Base-by-base conservation (phyloP, 768 basidiomycete genomes). In the Mrakia frigida region DNA sequence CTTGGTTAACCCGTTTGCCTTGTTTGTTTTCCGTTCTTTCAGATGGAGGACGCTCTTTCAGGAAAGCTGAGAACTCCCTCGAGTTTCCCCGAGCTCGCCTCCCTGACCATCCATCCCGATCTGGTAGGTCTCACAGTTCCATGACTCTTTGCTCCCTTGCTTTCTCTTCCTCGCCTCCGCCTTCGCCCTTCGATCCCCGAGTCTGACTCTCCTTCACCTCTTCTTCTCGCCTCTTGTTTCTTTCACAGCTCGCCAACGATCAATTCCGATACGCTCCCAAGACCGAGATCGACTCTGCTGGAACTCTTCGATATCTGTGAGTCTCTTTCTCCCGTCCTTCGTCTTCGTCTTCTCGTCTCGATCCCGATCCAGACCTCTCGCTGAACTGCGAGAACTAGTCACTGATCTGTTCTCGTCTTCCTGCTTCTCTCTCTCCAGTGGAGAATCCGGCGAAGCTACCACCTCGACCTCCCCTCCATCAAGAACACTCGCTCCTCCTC, bases 1-100 rank as follows among this genome's bases (percentile, higher is more conserved):
- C 6, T 56, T 56, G 46, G 16, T 50, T 50, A 50, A 25, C n/a
- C 25, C 18, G 56, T 25, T 56, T 56, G 56, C 56, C n/a, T 25
- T 28, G 10, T 28, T 28, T 56, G 23, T 53, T n/a, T 14, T 56
- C n/a, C 25, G 7, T 53, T n/a, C 28, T n/a, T 28, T 25, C 10
- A 56, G 56, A 56, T 56, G 56, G 56, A 56, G 56, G 96, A 98
- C 82, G 93, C 97, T 43, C 88, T 92, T 75, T 88, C 89, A 65
- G 95, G 94, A 18, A 90, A 93, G 41, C 88, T 98, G 23, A 90
- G 93, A 50, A 87, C 92, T 0, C 95, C 96, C 0, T 95, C 93
- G 0, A 90, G 92, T 3, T 86, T 95, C 0, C 91, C 93, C 0
- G 93, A 98, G 82, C 87, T 98, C 31, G 90, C 90, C 0, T 88